Percentiles rank a stretch among this genome's conserved stretches.
Evolutionary conservation across 257 asterid genomes (phyloP).

Genomic region (Apocynum venetum): DNA sequence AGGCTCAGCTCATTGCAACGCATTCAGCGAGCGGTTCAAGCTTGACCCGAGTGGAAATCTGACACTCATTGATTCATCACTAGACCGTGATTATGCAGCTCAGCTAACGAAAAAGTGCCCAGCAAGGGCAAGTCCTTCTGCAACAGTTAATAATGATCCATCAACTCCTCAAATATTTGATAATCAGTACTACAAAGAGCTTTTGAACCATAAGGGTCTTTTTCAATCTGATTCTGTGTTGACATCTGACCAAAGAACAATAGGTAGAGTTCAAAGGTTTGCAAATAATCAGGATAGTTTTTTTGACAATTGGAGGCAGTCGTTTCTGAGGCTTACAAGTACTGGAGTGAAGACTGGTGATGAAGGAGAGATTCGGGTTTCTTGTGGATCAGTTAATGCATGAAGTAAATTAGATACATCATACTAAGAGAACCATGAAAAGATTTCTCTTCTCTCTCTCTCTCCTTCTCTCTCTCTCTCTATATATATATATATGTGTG

Average conservation of each 20-base stretch:
- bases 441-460: too few species aligned
- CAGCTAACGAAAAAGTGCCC: conserved; percentile 47
- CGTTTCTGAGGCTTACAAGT: conserved; percentile 48
- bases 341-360: conserved; percentile 46
- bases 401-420: conserved; percentile 2
- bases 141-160: conserved; percentile 62
- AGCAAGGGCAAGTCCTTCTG: conserved; percentile 24
- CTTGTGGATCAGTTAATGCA: conserved; percentile 44
- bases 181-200: conserved; percentile 50
- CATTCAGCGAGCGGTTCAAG: conserved; percentile 60
- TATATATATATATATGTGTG: too few species aligned
- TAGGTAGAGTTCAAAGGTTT: conserved; percentile 37
- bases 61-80: conserved; percentile 44
- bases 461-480: too few species aligned
- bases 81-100: conserved; percentile 50
- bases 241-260: conserved; percentile 41
- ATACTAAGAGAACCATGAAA: too few species aligned
- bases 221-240: conserved; percentile 73
- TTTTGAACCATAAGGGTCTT: conserved; percentile 52
- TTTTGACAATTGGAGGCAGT: conserved; percentile 48
- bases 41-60: conserved; percentile 52
- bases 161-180: conserved; percentile 51
- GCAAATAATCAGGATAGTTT: conserved; percentile 47
- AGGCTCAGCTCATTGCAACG: conserved; percentile 71
- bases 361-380: conserved; percentile 53